Evolutionary conservation across 345 rosid species (phyloP), one percentile per base, ranked within the genome.

Genomic region (Hibiscus mutabilis): DNA sequence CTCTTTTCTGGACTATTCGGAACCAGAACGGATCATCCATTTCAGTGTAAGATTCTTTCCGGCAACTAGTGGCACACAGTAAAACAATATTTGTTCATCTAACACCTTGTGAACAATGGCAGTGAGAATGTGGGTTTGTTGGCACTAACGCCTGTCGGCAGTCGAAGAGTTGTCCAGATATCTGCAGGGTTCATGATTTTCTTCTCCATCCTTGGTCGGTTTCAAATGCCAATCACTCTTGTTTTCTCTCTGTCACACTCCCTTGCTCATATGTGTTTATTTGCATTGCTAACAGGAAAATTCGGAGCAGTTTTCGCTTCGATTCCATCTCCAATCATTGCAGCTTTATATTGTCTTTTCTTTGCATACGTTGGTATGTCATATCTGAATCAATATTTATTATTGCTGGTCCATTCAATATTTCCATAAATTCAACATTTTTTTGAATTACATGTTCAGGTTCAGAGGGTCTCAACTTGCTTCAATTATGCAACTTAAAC

Each of bases 141-240:
- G 67, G 98, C 98, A 25, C 68, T 91, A 58, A 94, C 98, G 12
- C 88, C 84, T 0, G 91, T 94, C 49, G 98, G 98, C 63, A 93
- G 96, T 74, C 75, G 98, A 81, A 87, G 98, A 58, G 98, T 93
- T 16, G 91, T 93, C 98, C 98, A 94, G 74, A 94, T 94, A 69
- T 86, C 98, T 46, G 97, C 96, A 0, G 93, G 84, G 33, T 91
- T 94, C 80, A 94, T 94, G 98, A 89, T 94, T 46, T 94, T 94
- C 85, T 94, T 94, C 83, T 94, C 98, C 40, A 82, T 91, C 47
- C 91, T 90, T 0, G 96, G 96, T 88, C 71, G 78, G 87, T 67
- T 35, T 69, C 47, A 66, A 52, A 66, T 9, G 5, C 6, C 7
- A 16, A 18, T 66, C 57, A 52, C 35, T 75, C 18, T 60, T 42